Evolutionary conservation across 208 protist genomes (phyloP).

Genomic region (Dictyostelium gargantuum): DNA sequence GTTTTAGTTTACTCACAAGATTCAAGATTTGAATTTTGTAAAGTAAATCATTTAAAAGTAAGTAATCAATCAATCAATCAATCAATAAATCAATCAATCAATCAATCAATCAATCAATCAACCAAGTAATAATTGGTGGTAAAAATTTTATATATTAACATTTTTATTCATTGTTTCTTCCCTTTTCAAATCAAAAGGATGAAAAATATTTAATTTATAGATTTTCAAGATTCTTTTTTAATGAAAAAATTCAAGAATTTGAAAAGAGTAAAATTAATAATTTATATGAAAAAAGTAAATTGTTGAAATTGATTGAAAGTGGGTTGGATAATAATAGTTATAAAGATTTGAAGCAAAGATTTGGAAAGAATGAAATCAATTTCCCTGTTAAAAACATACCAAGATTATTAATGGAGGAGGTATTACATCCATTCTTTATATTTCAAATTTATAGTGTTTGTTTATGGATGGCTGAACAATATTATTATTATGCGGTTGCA

Average conservation of each 20-base stretch:
- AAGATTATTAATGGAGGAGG: slow-evolving; percentile 68
- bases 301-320: not conserved
- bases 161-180: too few species aligned
- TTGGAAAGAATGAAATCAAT: slow-evolving; percentile 65
- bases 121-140: too few species aligned
- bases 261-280: not conserved
- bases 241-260: not conserved
- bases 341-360: not conserved
- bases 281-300: not conserved
- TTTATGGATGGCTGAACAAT: slow-evolving; percentile 63
- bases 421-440: slow-evolving; percentile 80
- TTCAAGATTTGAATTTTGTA: slow-evolving; percentile 15
- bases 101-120: too few species aligned
- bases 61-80: too few species aligned
- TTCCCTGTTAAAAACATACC: slow-evolving; percentile 68
- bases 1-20: slow-evolving; percentile 9
- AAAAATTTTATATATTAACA: too few species aligned
- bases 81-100: too few species aligned
- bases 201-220: slow-evolving; percentile 21
- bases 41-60: not conserved
- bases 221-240: slow-evolving; percentile 57
- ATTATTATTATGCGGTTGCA: slow-evolving; percentile 1
- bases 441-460: slow-evolving; percentile 74
- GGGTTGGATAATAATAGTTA: not conserved
- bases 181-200: too few species aligned